phyloP scores from a whole-genome alignment of 148 eudicot genomes.

The Fallopia convolvulus region DNA sequence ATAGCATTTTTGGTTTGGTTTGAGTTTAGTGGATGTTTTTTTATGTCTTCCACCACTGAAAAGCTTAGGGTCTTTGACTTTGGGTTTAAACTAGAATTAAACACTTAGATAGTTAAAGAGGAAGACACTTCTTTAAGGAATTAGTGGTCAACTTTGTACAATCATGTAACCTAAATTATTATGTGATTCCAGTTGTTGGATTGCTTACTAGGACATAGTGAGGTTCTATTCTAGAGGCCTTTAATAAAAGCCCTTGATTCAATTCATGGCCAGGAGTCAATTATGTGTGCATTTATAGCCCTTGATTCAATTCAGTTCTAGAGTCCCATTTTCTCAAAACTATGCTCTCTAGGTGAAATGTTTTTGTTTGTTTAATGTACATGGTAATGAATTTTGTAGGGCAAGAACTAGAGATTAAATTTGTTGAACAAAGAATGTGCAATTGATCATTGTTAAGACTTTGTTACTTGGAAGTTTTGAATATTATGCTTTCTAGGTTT shows the following conservation, averaged over 20 bases:
- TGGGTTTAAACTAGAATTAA: neutral
- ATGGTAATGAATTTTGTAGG: too few relatives aligned
- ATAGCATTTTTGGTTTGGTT: neutral
- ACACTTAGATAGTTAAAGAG: neutral
- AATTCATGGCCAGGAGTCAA: conserved; percentile 66
- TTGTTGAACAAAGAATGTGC: too few relatives aligned
- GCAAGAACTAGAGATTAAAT: too few relatives aligned
- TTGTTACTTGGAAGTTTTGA: too few relatives aligned
- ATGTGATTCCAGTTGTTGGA: conserved; percentile 55
- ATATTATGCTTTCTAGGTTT: too few relatives aligned
- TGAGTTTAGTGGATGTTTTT: too few relatives aligned
- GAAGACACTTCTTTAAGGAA: neutral
- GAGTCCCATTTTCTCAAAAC: neutral
- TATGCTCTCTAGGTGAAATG: too few relatives aligned
- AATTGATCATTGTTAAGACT: too few relatives aligned
- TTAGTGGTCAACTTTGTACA: neutral
- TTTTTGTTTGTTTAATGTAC: neutral
- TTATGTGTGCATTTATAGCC: neutral
- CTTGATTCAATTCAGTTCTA: neutral
- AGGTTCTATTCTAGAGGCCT: conserved; percentile 80
- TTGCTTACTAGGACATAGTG: conserved; percentile 69
- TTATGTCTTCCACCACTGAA: neutral
- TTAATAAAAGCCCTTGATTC: conserved; percentile 85
- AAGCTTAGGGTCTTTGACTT: neutral
- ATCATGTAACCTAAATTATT: neutral